Evolutionary conservation across 192 early-diverging fungal species (phyloP), one percentile per base, ranked within the genome.

Genomic region (Coemansia asiatica): DNA sequence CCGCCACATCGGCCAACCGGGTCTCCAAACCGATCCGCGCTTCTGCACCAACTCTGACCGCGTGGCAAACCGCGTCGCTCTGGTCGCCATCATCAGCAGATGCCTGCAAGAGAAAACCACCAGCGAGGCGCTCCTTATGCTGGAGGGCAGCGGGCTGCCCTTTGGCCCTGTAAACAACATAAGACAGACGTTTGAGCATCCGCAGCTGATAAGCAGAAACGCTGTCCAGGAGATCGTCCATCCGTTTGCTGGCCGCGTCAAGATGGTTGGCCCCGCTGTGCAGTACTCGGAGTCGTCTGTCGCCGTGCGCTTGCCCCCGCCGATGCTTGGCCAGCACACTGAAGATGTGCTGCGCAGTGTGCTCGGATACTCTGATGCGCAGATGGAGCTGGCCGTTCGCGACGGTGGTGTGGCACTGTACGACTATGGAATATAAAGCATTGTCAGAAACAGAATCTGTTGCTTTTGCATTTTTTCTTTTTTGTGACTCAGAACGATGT

Each of bases 251-350:
- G 96, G 95, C 8, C 78, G 68, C 23, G 89, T 98, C 56, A 90
- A 87, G 63, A 47, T 96, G 25, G 85, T 89, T 0, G 92, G 90
- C 50, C 75, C 74, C 3, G 66, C 96, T 1, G 91, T 94, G 21
- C 89, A 91, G 77, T 98, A 89, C 64, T 89, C 86, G 35, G 82
- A 83, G 2, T 89, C 85, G 0, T 72, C 82, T 13, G 85, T 86
- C 18, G 84, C 67, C 23, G 87, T 94, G 56, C 71, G 92, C 19
- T 50, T 84, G 19, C 88, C 93, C 6, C 79, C 79, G 33, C 95
- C 96, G 18, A 72, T 86, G 57, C 78, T 96, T 15, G 96, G 95
- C 35, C 86, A 96, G 67, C 95, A 98, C 79, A 96, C 94, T 6
- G 76, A 83, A n/a, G 87, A 92, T 35, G 83, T 98, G 18, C 74